Conservation (phyloP, 2,329 filamentous ascomycete genomes). For the Aspergillus sp. region DNA sequence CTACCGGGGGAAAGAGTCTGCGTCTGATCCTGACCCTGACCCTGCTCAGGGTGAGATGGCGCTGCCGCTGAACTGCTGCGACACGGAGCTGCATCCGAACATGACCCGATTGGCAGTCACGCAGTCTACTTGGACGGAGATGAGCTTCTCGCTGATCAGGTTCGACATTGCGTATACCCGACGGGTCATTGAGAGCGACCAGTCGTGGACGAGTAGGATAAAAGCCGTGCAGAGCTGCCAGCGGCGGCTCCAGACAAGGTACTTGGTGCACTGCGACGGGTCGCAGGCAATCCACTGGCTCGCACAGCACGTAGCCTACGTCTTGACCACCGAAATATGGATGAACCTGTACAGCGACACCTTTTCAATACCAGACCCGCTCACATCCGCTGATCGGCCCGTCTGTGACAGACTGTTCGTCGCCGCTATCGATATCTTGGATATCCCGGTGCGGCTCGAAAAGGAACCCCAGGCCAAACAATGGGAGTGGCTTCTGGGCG, state of each 20-base stretch:
- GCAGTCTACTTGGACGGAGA: constrained; percentile 48
- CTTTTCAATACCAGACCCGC: not conserved
- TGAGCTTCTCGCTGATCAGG: constrained; percentile 44
- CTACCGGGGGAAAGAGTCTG: constrained; percentile 35
- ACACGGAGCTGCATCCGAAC: constrained; percentile 41
- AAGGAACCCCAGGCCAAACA: constrained; percentile 12
- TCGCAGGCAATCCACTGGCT: constrained; percentile 59
- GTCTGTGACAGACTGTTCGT: constrained; percentile 64
- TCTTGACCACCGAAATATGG: constrained; percentile 73
- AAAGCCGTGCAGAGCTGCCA: constrained; percentile 44
- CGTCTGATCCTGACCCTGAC: constrained; percentile 27
- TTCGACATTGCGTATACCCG: constrained; percentile 45
- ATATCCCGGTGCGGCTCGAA: constrained; percentile 32
- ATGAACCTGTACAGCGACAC: constrained; percentile 62
- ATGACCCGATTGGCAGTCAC: constrained; percentile 42
- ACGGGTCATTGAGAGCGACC: constrained; percentile 12
- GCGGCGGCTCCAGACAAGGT: constrained; percentile 47
- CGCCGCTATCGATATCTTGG: constrained; percentile 67
- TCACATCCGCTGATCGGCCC: constrained; percentile 24
- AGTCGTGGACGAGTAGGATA: constrained; percentile 31
- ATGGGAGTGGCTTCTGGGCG: constrained; percentile 20
- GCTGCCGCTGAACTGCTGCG: constrained; percentile 45
- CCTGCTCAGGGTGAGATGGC: constrained; percentile 18
- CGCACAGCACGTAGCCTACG: constrained; percentile 61
- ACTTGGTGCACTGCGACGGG: constrained; percentile 46